Conservation (phyloP, 305 asterid species). For the Salvia sclarea region DNA sequence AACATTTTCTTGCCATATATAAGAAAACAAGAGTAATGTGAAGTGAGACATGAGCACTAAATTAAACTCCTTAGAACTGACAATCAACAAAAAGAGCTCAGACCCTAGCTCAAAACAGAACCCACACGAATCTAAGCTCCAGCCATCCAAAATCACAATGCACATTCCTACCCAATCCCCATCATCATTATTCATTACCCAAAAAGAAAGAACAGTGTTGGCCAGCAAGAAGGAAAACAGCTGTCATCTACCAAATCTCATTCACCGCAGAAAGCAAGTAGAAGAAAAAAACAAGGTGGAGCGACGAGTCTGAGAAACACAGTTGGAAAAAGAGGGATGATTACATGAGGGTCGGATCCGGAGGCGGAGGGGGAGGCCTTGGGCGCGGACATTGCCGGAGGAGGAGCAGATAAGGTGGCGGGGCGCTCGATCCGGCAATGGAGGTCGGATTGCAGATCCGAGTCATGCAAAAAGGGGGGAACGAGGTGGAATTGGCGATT, state of each 20-base stretch:
- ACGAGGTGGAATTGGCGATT: slow-evolving; percentile 27
- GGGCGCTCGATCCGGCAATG: slow-evolving; percentile 65
- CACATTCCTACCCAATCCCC: slow-evolving; percentile 37
- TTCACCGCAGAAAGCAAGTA: slow-evolving; percentile 1
- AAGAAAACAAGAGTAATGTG: neutral
- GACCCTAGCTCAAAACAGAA: slow-evolving; percentile 3
- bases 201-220: neutral
- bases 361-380: slow-evolving; percentile 50
- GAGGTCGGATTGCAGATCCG: slow-evolving; percentile 53
- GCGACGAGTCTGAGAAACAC: neutral
- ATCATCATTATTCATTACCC: slow-evolving; percentile 7
- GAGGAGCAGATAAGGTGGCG: slow-evolving; percentile 41
- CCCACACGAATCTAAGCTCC: slow-evolving; percentile 23
- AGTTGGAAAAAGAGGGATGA: slow-evolving; percentile 21
- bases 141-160: slow-evolving; percentile 37
- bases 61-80: slow-evolving; percentile 2
- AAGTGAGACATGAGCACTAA: slow-evolving; percentile 9
- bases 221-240: neutral
- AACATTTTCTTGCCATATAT: neutral
- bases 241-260: slow-evolving; percentile 16
- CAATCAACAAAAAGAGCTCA: slow-evolving; percentile 15
- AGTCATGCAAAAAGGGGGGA: slow-evolving; percentile 49
- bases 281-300: neutral
- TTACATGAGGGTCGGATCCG: slow-evolving; percentile 50
- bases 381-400: slow-evolving; percentile 75